Evolutionary conservation across 2,329 filamentous ascomycete species (phyloP), one percentile per base, ranked within the genome.

Genomic region (Monilinia fructicola): DNA sequence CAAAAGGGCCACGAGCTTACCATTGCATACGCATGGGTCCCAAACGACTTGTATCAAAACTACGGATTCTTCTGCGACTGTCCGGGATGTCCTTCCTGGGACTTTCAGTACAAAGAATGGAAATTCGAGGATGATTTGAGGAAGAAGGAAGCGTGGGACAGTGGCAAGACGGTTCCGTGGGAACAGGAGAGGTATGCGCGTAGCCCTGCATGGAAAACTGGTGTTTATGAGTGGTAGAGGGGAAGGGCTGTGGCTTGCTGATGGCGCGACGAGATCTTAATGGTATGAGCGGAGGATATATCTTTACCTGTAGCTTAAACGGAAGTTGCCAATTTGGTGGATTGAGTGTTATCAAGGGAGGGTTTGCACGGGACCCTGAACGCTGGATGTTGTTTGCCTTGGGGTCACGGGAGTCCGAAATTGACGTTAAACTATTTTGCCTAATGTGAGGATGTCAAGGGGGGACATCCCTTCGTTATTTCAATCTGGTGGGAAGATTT

Each of bases 31-130:
- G 80, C 80, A 0, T 55, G n/a, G 0, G 74, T 74, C 1, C 79
- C 81, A 0, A 59, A 67, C 1, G 69, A 76, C 4, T 75, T 87
- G 0, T 80, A 78, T 38, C 65, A 72, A 9, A 77, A 78, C 12
- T 87, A 82, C 70, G 85, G 85, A 0, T 87, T 87, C 67, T 73
- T 78, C 2, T 87, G 85, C 71, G 69, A 74, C 4, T 87, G 85
- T 64, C 81, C 81, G 14, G 77, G 74, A 2, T 87, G 85, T 66
- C 67, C 69, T 11, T n/a, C 54, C 2, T 40, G 56, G 23, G 56
- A 67, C 10, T 12, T 52, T 1, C 54, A 64, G n/a, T 46, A 7
- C 14, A 68, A 54, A 58, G 31, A 59, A 35, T 67, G 50, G 58
- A 61, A 54, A 35, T 23, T 18, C 23, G 55, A 52, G 14, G 44